phyloP scores from a whole-genome alignment of 2,329 filamentous ascomycete species.

The Uncinocarpus reesii region DNA sequence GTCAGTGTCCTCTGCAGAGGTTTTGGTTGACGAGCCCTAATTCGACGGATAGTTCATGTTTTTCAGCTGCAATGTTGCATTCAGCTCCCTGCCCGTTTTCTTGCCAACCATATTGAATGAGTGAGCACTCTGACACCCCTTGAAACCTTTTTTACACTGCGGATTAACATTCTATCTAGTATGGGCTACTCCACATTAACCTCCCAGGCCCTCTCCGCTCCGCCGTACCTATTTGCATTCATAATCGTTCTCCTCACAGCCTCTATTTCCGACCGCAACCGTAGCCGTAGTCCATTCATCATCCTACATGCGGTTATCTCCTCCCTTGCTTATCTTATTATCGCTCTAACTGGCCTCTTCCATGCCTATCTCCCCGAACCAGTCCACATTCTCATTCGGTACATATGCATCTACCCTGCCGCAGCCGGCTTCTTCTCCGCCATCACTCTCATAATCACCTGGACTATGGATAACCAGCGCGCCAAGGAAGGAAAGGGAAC shows the following conservation, averaged over 20 bases:
- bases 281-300: conserved; percentile 55
- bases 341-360: conserved; percentile 44
- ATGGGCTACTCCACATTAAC: conserved; percentile 61
- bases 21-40: background rate
- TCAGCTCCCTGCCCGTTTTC: conserved; percentile 78
- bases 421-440: conserved; percentile 72
- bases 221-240: conserved; percentile 71
- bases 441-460: conserved; percentile 74
- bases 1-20: conserved; percentile 25
- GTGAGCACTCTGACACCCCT: conserved; percentile 22
- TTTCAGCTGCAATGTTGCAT: conserved; percentile 79
- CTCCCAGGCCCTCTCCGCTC: conserved; percentile 69
- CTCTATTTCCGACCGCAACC: conserved; percentile 57
- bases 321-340: conserved; percentile 52
- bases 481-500: conserved; percentile 59
- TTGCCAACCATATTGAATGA: conserved; percentile 67
- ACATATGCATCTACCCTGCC: conserved; percentile 68
- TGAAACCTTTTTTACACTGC: conserved; percentile 14
- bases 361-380: conserved; percentile 27
- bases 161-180: conserved; percentile 21
- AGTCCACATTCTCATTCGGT: conserved; percentile 43
- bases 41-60: conserved; percentile 52
- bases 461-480: conserved; percentile 78
- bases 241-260: conserved; percentile 60
- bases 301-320: conserved; percentile 60